Evolutionary conservation across 331 rosid species (phyloP).

Genomic region (Erythrophleum ivorense): DNA sequence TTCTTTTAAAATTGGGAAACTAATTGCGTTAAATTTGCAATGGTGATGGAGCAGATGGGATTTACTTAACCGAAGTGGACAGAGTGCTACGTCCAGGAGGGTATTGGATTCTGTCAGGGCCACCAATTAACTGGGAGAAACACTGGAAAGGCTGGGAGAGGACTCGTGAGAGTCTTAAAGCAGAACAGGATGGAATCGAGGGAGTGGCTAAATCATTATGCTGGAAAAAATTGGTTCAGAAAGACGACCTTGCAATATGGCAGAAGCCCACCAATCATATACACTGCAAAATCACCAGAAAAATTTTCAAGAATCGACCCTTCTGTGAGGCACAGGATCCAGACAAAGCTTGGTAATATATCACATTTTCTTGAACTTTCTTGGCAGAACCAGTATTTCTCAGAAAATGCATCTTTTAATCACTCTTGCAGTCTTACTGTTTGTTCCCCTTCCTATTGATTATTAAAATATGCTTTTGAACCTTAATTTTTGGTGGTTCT

Average conservation of each 20-base stretch:
- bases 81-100: slow-evolving; percentile 92
- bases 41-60: slow-evolving; percentile 62
- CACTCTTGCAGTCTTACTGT: too few species aligned
- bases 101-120: slow-evolving; percentile 96
- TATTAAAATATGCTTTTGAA: neutral
- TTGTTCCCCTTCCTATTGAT: too few species aligned
- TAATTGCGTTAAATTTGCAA: neutral
- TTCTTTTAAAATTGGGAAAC: too few species aligned
- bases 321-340: slow-evolving; percentile 75
- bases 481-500: neutral
- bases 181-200: slow-evolving; percentile 79
- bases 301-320: slow-evolving; percentile 66
- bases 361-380: too few species aligned
- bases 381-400: too few species aligned
- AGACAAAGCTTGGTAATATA: slow-evolving; percentile 81
- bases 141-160: slow-evolving; percentile 95
- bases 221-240: slow-evolving; percentile 85
- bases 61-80: slow-evolving; percentile 82
- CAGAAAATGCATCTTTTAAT: too few species aligned
- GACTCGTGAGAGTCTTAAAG: slow-evolving; percentile 63
- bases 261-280: slow-evolving; percentile 86
- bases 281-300: slow-evolving; percentile 67
- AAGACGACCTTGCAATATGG: slow-evolving; percentile 85
- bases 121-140: slow-evolving; percentile 87
- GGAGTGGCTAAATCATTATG: slow-evolving; percentile 76